A percentile compares a stretch with the other conserved stretches of the same genome.
Conservation (phyloP, 352 stramenopile species). For the Saprolegnia diclina region DNA sequence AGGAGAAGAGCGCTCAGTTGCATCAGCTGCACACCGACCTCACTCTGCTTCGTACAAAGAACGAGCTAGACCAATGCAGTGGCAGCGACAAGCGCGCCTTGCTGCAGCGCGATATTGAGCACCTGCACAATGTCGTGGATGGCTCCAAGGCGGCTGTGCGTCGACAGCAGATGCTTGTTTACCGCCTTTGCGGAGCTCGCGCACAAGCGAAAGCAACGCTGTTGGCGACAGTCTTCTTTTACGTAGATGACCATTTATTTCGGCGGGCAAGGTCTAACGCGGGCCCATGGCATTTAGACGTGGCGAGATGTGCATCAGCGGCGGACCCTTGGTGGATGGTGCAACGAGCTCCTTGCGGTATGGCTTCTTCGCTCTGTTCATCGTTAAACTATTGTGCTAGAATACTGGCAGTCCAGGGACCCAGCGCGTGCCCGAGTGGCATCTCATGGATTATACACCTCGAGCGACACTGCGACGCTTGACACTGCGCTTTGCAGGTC, state of each 20-base stretch:
- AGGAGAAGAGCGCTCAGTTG: background rate
- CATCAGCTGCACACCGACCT: background rate
- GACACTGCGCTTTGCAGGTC: background rate
- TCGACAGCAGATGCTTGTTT: no score
- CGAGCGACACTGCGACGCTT: background rate
- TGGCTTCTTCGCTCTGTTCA: background rate
- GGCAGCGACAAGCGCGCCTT: background rate
- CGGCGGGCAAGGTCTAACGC: no score
- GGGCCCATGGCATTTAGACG: background rate
- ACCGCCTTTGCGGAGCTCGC: no score
- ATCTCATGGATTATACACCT: background rate
- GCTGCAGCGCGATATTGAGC: background rate
- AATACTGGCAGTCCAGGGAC: background rate
- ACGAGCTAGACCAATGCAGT: background rate
- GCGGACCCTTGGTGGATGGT: background rate
- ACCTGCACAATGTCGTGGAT: no score
- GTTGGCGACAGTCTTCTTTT: background rate
- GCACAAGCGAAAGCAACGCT: no score
- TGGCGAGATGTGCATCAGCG: constrained; percentile 2
- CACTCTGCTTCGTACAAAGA: background rate
- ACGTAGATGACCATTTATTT: background rate
- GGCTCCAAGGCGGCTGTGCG: no score
- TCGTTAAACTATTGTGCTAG: background rate
- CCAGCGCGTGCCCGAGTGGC: background rate
- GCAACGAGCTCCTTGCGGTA: constrained; percentile 4